Evolutionary conservation across 139 green algal species (phyloP).

Genomic region (Tetradesmus lagerheimii): DNA sequence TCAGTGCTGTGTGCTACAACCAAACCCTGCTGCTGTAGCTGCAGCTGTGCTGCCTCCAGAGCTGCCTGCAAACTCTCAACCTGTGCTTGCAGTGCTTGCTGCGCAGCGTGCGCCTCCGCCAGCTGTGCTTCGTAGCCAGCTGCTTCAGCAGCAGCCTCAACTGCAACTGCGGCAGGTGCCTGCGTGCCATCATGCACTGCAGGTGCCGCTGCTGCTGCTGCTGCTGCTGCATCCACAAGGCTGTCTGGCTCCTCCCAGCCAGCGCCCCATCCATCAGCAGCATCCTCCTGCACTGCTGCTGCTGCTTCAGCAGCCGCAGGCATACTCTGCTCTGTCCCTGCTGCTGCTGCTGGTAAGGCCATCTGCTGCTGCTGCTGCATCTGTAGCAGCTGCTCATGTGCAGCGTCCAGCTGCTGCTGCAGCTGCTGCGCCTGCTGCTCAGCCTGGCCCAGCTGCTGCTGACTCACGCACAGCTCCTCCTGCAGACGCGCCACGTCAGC

Average conservation of each 20-base stretch:
- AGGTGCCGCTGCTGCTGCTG: background rate
- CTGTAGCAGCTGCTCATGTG: background rate
- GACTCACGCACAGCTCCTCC: background rate
- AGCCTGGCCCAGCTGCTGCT: background rate
- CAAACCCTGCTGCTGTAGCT: background rate
- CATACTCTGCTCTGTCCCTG: background rate
- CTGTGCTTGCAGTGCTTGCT: constrained; percentile 23
- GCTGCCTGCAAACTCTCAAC: background rate
- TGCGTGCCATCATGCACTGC: background rate
- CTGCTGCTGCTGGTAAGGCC: background rate
- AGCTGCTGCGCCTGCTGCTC: background rate
- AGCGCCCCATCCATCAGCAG: background rate
- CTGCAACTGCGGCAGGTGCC: background rate
- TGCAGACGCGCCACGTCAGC: constrained; percentile 6
- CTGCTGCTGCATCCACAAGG: background rate
- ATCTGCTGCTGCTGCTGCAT: background rate
- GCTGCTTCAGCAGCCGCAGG: background rate
- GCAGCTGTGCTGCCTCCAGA: background rate
- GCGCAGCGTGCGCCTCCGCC: constrained; percentile 2
- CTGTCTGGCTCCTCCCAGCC: constrained; percentile 24
- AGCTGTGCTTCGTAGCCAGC: background rate
- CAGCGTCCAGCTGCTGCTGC: background rate
- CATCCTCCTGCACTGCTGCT: constrained; percentile 9
- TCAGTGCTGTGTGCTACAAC: background rate
- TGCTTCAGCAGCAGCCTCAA: background rate